phyloP scores from a whole-genome alignment of 495 filamentous ascomycete genomes.

The Neurospora terricola region DNA sequence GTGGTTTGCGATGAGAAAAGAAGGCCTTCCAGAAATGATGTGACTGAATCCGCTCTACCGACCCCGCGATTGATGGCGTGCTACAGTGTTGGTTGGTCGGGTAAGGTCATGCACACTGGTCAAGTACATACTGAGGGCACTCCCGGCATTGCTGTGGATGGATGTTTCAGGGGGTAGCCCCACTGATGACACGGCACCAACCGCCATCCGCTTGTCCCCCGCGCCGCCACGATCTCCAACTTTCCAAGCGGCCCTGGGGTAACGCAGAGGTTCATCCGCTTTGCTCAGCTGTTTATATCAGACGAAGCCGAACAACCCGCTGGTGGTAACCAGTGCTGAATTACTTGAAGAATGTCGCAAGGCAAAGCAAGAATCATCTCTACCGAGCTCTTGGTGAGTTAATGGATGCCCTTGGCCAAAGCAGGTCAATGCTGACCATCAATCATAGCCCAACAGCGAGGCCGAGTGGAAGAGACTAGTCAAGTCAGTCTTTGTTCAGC shows the following conservation, averaged over 20 bases:
- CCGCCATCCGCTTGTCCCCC: not conserved
- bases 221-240: not conserved
- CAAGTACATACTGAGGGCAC: not conserved
- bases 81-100: not conserved
- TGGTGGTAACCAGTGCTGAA: not conserved
- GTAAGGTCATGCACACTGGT: not conserved
- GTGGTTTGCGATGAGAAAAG: not conserved
- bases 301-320: not conserved
- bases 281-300: not conserved
- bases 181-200: not conserved
- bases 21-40: not conserved
- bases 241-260: not conserved
- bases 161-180: not conserved
- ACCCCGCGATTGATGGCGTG: not conserved
- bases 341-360: conserved; percentile 1
- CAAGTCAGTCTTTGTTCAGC: conserved; percentile 9
- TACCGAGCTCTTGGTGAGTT: conserved; percentile 24
- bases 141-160: not conserved
- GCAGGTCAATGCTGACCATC: not conserved
- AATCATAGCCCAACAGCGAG: conserved; percentile 36
- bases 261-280: not conserved
- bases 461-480: conserved; percentile 62
- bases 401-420: not conserved
- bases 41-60: not conserved
- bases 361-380: conserved; percentile 15